Evolutionary conservation across 2,329 filamentous ascomycete genomes (phyloP).

Genomic region (Cladosporium velox): DNA sequence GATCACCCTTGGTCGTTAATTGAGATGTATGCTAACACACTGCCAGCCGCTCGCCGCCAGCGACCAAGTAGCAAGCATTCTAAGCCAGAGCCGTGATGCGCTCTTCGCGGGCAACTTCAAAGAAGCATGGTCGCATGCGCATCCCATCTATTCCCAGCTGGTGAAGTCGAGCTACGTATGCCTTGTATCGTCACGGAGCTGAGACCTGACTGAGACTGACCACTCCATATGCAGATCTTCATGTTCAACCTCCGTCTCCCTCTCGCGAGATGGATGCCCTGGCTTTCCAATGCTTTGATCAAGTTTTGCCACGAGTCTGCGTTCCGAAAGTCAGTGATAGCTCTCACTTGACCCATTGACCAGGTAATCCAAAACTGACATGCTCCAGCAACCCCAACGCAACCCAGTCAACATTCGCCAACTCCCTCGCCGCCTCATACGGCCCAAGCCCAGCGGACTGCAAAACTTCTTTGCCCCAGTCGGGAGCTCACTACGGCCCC

Average conservation of each 20-base stretch:
- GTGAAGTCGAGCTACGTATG: constrained; percentile 4
- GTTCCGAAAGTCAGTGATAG: not conserved
- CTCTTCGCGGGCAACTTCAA: not conserved
- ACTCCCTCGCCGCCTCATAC: constrained; percentile 51
- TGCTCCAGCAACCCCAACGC: not conserved
- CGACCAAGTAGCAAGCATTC: not conserved
- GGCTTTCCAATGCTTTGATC: constrained; percentile 47
- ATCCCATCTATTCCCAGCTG: not conserved
- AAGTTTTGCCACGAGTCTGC: constrained; percentile 39
- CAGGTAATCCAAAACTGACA: too few relatives aligned
- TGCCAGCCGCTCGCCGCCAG: not conserved
- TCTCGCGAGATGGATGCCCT: constrained; percentile 46
- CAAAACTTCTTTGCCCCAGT: constrained; percentile 34
- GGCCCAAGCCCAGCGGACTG: constrained; percentile 54
- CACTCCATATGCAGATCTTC: constrained; percentile 43
- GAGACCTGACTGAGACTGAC: not conserved
- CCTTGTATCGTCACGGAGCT: too few relatives aligned
- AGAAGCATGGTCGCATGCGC: not conserved
- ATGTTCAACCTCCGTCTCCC: constrained; percentile 50
- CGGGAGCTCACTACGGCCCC: constrained; percentile 41
- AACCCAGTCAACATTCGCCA: not conserved
- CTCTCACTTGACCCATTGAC: too few relatives aligned
- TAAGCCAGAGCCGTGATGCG: not conserved
- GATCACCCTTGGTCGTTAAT: constrained; percentile 27
- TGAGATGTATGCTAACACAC: not conserved